These are phyloP conservation scores for Xylariomycetidae sp. DNA, from an alignment of 2,329 filamentous ascomycete species.

Conservation along the genomic window DNA sequence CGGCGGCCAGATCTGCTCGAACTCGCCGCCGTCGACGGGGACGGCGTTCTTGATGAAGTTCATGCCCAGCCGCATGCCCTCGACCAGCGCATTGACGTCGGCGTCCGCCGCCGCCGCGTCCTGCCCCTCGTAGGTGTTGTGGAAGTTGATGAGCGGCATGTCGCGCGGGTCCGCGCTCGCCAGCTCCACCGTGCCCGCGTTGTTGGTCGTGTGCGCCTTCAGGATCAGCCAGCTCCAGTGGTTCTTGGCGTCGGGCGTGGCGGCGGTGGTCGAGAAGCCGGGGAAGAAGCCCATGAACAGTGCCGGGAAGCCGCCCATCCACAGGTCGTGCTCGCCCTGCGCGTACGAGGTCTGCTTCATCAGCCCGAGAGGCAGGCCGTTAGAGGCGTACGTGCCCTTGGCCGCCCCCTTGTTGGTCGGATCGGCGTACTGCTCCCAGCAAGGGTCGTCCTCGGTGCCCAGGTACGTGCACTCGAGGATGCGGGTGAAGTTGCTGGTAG, in stretches of 20 bases:
- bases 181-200: conserved; percentile 55
- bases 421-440: conserved; percentile 20
- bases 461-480: conserved; percentile 30
- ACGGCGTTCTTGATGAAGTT: conserved; percentile 36
- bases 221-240: conserved; percentile 41
- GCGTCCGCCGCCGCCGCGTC: conserved; percentile 35
- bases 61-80: conserved; percentile 48
- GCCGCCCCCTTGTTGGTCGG: conserved; percentile 11
- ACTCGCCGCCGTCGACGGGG: conserved; percentile 34
- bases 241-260: conserved; percentile 30
- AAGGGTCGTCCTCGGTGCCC: conserved; percentile 27
- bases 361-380: conserved; percentile 27
- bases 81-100: conserved; percentile 48
- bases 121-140: conserved; percentile 49
- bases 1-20: conserved; percentile 18
- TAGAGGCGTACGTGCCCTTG: conserved; percentile 28
- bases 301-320: conserved; percentile 33
- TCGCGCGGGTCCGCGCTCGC: conserved; percentile 57
- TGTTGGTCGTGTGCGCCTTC: conserved; percentile 54
- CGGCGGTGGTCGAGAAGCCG: conserved; percentile 26
- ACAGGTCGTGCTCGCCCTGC: conserved; percentile 27
- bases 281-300: conserved; percentile 36
- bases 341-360: conserved; percentile 21
- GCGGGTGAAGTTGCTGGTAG: conserved; percentile 30
- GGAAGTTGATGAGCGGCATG: conserved; percentile 55